Evolutionary conservation across 129 eudicot species (phyloP).

Genomic region (Arctium minus): DNA sequence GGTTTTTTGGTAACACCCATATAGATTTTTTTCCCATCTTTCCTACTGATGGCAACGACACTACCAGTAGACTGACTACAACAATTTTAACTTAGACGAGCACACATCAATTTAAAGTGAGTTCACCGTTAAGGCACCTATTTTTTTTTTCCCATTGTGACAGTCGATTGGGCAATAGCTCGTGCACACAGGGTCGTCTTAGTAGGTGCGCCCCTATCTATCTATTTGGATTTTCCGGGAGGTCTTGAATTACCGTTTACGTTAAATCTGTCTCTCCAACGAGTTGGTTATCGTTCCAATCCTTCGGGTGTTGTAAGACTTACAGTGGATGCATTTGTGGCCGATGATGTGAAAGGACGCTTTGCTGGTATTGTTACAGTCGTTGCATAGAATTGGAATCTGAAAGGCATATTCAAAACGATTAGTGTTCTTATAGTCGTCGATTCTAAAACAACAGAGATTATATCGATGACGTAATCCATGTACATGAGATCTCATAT

Average conservation of each 20-base stretch:
- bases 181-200: not conserved
- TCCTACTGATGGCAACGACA: too few relatives aligned
- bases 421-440: not conserved
- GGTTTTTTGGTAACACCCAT: too few relatives aligned
- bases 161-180: not conserved
- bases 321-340: slow-evolving; percentile 77
- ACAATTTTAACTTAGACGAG: too few relatives aligned
- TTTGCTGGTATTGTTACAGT: slow-evolving; percentile 72
- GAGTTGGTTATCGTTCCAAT: slow-evolving; percentile 31
- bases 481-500: not conserved
- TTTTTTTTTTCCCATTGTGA: not conserved
- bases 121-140: not conserved
- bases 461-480: not conserved
- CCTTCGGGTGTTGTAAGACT: slow-evolving; percentile 83
- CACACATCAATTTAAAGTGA: not conserved
- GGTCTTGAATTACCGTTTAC: not conserved
- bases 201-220: not conserved
- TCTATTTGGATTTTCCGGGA: not conserved
- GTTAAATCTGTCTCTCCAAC: slow-evolving; percentile 8
- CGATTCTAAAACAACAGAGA: not conserved
- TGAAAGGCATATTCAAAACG: slow-evolving; percentile 5
- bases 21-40: too few relatives aligned
- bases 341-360: slow-evolving; percentile 70
- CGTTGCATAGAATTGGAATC: slow-evolving; percentile 84
- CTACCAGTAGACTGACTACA: too few relatives aligned